Evolutionary conservation across 306 rosid genomes (phyloP).

Genomic region (Pyrus betulifolia): DNA sequence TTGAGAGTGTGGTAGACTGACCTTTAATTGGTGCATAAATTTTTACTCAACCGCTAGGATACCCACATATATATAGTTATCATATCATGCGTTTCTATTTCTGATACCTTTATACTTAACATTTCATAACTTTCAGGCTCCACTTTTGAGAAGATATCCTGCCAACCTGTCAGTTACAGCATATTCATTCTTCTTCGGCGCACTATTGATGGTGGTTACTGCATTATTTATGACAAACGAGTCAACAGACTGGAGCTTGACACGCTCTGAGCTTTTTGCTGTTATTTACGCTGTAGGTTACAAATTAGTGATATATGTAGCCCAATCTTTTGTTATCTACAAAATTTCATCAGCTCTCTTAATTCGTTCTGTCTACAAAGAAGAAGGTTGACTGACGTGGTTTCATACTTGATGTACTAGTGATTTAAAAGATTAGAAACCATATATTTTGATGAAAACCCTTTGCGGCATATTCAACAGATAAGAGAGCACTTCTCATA

Average conservation of each 20-base stretch:
- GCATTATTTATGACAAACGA: conserved; percentile 49
- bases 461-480: background rate
- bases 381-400: background rate
- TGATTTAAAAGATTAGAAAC: background rate
- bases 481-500: background rate
- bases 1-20: background rate
- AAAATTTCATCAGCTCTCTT: background rate
- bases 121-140: conserved; percentile 61
- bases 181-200: conserved; percentile 71
- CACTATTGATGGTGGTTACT: conserved; percentile 53
- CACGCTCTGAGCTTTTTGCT: conserved; percentile 61
- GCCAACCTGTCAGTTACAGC: conserved; percentile 83
- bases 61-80: background rate
- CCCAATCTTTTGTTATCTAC: background rate
- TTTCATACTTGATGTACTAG: background rate
- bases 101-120: background rate
- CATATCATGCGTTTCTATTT: background rate
- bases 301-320: background rate
- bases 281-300: conserved; percentile 77
- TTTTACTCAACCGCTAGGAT: conserved; percentile 1
- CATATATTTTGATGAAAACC: background rate
- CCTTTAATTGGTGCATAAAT: background rate
- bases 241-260: conserved; percentile 70
- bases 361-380: background rate
- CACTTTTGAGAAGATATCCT: conserved; percentile 64